These are phyloP conservation scores for Stereum hirsutum DNA, from an alignment of 1,284 basidiomycete species.

Conservation along the genomic window DNA sequence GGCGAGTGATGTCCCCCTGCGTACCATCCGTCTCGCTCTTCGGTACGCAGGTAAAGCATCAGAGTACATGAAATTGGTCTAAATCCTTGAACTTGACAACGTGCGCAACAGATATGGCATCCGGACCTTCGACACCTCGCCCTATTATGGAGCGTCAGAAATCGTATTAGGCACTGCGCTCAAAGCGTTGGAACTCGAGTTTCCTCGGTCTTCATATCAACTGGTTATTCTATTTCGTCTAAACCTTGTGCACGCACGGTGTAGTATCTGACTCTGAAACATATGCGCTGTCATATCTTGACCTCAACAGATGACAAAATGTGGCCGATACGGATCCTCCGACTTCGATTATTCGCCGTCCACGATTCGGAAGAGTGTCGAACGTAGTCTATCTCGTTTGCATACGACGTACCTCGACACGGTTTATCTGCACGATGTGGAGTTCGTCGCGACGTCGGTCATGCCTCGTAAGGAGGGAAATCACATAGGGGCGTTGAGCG, in stretches of 20 bases:
- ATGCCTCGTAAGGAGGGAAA: constrained; percentile 42
- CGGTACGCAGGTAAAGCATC: constrained; percentile 33
- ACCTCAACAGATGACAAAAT: constrained; percentile 78
- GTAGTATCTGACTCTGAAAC: background rate
- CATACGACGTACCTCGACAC: constrained; percentile 79
- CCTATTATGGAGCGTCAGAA: constrained; percentile 89
- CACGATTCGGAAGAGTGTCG: constrained; percentile 63
- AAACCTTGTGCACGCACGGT: constrained; percentile 1
- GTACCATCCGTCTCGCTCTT: constrained; percentile 73
- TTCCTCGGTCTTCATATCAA: constrained; percentile 74
- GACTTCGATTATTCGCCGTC: constrained; percentile 78
- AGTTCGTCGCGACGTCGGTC: constrained; percentile 68
- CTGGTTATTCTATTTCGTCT: constrained; percentile 34
- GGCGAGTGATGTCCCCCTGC: constrained; percentile 49
- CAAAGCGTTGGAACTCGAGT: constrained; percentile 54
- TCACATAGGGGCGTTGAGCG: constrained; percentile 43
- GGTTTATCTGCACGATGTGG: constrained; percentile 89
- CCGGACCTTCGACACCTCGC: constrained; percentile 82
- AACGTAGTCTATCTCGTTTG: constrained; percentile 65
- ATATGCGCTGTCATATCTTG: constrained; percentile 1
- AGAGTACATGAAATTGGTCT: background rate
- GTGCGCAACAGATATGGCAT: constrained; percentile 67
- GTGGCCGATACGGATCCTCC: constrained; percentile 72
- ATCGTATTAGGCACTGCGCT: constrained; percentile 77
- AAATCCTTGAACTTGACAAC: constrained; percentile 12